Evolutionary conservation across 176 grass and related monocot species (phyloP), one percentile per base, ranked within the genome.

Genomic region (Oryza glumipatula): DNA sequence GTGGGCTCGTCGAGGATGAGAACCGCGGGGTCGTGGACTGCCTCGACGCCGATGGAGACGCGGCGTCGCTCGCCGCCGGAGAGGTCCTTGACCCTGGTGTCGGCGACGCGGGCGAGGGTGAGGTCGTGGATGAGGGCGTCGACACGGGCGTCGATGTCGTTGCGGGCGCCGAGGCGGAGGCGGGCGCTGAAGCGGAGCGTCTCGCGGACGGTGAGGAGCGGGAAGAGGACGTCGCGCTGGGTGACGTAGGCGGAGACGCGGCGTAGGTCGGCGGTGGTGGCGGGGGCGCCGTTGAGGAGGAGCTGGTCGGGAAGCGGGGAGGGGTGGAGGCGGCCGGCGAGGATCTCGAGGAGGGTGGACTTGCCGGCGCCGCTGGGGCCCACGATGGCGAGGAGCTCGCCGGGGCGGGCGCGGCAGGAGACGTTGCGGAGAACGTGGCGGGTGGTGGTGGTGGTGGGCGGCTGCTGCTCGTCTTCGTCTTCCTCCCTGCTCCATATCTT

Each of bases 1-100:
- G 94, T 95, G 9, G 94, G 94, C 71, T 95, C 94, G 76, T 95
- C 94, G 22, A 95, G 87, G 49, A 95, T 91, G 8, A 95, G 68
- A 24, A 93, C 88, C 33, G 79, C 66, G 12, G 94, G 94, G 48
- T 88, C 83, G 64, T 91, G 94, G 48, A 95, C 94, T 11, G 77
- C 63, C 66, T 95, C 94, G 0, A 92, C 91, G 7, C 94, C 94
- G 22, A 95, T 95, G 16, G 94, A 95, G 4, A 95, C 94, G 26
- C 94, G 84, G 48, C 94, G 90, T 6, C 88, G 76, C 76, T 95
- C 90, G 23, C 94, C 94, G 23, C 94, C 94, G 17, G 90, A 95
- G 24, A 95, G 72, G 14, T 85, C 91, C 75, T 85, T 82, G 72
- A 95, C 86, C 19, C 91, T 76, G 23, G 88, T 70, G 78, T 83